These are phyloP conservation scores for Aspergillaceae sp. DNA, from an alignment of 2,329 filamentous ascomycete species.

Conservation along the genomic window DNA sequence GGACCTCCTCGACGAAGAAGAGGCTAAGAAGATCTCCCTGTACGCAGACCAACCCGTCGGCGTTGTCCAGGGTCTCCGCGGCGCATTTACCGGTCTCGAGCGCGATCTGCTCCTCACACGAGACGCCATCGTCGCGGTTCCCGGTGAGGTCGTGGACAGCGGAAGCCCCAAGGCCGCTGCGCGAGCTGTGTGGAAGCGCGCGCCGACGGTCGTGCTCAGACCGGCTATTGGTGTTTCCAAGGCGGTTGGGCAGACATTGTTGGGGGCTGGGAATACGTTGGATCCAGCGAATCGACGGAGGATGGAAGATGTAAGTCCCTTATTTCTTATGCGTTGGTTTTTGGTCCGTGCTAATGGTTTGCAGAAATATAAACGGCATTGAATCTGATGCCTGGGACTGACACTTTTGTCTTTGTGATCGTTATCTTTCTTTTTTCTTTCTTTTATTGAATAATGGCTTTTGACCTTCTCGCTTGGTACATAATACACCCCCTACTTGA, in stretches of 20 bases:
- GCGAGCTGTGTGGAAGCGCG: slow-evolving; percentile 65
- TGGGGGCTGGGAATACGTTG: slow-evolving; percentile 86
- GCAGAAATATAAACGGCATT: slow-evolving; percentile 40
- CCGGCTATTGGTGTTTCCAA: slow-evolving; percentile 86
- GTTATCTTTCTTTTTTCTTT: too few relatives aligned
- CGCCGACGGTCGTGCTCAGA: slow-evolving; percentile 85
- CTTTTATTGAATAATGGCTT: too few relatives aligned
- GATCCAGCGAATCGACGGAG: slow-evolving; percentile 73
- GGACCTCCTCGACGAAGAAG: slow-evolving; percentile 56
- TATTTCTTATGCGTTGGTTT: neutral
- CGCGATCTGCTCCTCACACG: slow-evolving; percentile 78
- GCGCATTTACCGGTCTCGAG: slow-evolving; percentile 72
- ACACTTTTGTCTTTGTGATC: too few relatives aligned
- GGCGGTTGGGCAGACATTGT: slow-evolving; percentile 75
- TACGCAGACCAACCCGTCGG: slow-evolving; percentile 93
- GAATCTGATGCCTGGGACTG: neutral
- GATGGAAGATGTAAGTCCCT: slow-evolving; percentile 75
- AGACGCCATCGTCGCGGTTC: slow-evolving; percentile 91
- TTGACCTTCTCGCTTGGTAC: too few relatives aligned
- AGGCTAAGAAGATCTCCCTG: slow-evolving; percentile 71
- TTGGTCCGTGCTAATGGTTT: neutral
- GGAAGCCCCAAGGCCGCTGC: slow-evolving; percentile 72
- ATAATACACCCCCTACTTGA: too few relatives aligned
- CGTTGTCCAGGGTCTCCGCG: slow-evolving; percentile 74
- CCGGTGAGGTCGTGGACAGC: slow-evolving; percentile 82